Percentiles rank a stretch among this genome's conserved stretches.
phyloP scores from a whole-genome alignment of 139 green algal genomes.

The Chlorella ohadii region DNA sequence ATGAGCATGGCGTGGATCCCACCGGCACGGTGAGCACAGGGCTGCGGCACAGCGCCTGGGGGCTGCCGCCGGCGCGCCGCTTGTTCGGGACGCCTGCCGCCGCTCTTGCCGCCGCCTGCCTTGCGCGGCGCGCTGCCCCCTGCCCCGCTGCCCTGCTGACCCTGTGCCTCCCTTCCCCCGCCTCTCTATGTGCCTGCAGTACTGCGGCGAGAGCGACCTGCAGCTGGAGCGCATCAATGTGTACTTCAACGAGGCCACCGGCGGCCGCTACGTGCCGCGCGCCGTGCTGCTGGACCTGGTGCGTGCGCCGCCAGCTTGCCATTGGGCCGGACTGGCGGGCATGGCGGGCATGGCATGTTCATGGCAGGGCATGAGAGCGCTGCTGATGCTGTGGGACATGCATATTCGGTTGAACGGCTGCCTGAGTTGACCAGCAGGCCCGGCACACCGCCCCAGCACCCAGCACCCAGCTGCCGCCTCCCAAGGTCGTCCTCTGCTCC shows the following conservation, averaged over 20 bases:
- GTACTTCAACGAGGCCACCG: constrained; percentile 99
- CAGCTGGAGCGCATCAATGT: constrained; percentile 99
- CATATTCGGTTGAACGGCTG: constrained; percentile 84
- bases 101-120: too few relatives aligned
- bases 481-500: background rate
- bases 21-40: constrained; percentile 88
- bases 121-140: too few relatives aligned
- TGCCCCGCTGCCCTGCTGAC: too few relatives aligned
- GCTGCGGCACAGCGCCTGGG: background rate
- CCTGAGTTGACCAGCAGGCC: constrained; percentile 96
- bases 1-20: constrained; percentile 93
- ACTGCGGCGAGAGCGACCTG: constrained; percentile 93
- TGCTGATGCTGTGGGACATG: too few relatives aligned
- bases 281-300: constrained; percentile 99
- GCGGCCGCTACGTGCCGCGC: constrained; percentile 96
- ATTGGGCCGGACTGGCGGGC: too few relatives aligned
- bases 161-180: background rate
- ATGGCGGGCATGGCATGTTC: too few relatives aligned
- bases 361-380: too few relatives aligned
- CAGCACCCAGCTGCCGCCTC: background rate
- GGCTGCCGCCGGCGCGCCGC: too few relatives aligned
- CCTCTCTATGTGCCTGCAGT: constrained; percentile 21
- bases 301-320: constrained; percentile 54
- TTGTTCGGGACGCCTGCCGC: too few relatives aligned
- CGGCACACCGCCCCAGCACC: constrained; percentile 83